phyloP scores from a whole-genome alignment of 768 basidiomycete species.

The Pisolithus microcarpus region DNA sequence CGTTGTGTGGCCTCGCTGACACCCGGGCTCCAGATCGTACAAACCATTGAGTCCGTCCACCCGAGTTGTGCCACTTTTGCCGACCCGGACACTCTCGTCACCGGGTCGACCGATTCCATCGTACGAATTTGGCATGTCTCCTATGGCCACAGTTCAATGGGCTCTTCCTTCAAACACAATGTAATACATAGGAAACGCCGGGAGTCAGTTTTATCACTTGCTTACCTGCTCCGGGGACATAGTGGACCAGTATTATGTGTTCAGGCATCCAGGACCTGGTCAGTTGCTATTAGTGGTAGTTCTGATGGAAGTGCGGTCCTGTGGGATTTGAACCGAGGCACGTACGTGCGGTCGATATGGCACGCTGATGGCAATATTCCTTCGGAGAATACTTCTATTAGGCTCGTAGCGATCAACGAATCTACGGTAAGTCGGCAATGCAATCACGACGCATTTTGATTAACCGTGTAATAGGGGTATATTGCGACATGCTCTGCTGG shows the following conservation, averaged over 20 bases:
- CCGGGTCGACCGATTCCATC: slow-evolving; percentile 72
- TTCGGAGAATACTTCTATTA: slow-evolving; percentile 39
- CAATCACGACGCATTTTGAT: neutral
- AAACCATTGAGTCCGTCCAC: slow-evolving; percentile 68
- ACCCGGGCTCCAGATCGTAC: slow-evolving; percentile 45
- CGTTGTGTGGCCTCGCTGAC: neutral
- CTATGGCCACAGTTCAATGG: slow-evolving; percentile 20
- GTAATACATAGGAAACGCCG: slow-evolving; percentile 15
- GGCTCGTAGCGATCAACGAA: slow-evolving; percentile 74
- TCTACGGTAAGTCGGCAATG: slow-evolving; percentile 55
- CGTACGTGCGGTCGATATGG: slow-evolving; percentile 77
- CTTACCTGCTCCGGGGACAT: slow-evolving; percentile 79
- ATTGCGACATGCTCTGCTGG: slow-evolving; percentile 75
- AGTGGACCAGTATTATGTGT: slow-evolving; percentile 60
- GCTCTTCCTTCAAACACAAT: slow-evolving; percentile 14
- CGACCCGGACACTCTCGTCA: slow-evolving; percentile 64
- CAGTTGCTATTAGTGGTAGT: slow-evolving; percentile 74
- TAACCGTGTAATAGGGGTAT: slow-evolving; percentile 54
- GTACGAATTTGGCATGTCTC: slow-evolving; percentile 76
- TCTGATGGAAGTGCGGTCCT: slow-evolving; percentile 79
- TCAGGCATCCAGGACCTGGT: slow-evolving; percentile 75
- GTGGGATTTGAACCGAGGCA: slow-evolving; percentile 84
- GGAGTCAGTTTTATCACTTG: slow-evolving; percentile 34
- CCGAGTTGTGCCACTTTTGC: slow-evolving; percentile 75
- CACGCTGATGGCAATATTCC: slow-evolving; percentile 35